Evolutionary conservation across 2,329 filamentous ascomycete species (phyloP).

Genomic region (Cercospora nicotianae): DNA sequence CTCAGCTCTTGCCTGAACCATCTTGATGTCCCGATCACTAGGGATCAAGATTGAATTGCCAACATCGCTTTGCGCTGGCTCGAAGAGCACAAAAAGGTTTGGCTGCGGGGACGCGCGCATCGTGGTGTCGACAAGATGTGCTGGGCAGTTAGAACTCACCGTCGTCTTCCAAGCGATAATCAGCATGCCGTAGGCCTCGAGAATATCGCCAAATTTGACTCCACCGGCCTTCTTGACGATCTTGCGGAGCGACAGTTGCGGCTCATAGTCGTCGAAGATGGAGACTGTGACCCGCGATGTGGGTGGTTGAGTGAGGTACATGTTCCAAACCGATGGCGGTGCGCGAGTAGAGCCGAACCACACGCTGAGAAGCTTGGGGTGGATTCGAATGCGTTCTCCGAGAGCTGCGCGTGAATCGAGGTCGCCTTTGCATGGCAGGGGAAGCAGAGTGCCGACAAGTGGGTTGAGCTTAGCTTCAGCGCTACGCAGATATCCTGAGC

Average conservation of each 20-base stretch:
- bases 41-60: not conserved
- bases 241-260: not conserved
- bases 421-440: not conserved
- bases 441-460: not conserved
- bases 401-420: not conserved
- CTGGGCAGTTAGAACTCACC: not conserved
- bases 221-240: conserved; percentile 2
- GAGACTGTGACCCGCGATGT: not conserved
- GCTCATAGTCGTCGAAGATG: not conserved
- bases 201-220: not conserved
- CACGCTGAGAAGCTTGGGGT: not conserved
- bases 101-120: not conserved
- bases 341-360: conserved; percentile 8
- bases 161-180: not conserved
- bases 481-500: not conserved
- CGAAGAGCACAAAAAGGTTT: not conserved
- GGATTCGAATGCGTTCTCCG: not conserved
- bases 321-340: conserved; percentile 7
- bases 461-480: not conserved
- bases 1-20: not conserved
- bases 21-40: not conserved
- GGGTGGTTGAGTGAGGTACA: conserved; percentile 9
- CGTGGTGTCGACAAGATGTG: not conserved
- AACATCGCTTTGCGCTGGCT: not conserved
- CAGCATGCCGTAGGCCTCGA: conserved; percentile 2